Percentiles rank a stretch among this genome's conserved stretches.
phyloP scores from a whole-genome alignment of 257 asterid genomes.

The Solanum pennellii region DNA sequence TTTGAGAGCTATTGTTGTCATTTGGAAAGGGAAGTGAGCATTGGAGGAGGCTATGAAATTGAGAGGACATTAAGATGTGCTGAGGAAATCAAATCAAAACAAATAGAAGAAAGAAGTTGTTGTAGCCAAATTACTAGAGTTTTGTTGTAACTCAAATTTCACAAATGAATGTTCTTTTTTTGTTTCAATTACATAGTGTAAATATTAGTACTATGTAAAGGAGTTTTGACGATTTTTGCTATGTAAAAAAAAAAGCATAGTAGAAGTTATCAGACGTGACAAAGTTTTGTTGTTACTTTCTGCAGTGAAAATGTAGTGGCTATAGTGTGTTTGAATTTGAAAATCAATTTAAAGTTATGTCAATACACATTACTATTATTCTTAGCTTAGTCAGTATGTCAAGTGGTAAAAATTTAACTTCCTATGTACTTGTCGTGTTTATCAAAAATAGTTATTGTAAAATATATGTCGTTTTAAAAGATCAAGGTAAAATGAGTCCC shows the following conservation, averaged over 20 bases:
- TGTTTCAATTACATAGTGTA: neutral
- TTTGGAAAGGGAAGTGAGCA: slow-evolving; percentile 89
- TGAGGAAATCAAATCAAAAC: slow-evolving; percentile 64
- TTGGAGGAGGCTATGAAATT: slow-evolving; percentile 89
- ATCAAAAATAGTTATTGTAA: neutral
- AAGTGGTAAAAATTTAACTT: neutral
- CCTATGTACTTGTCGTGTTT: neutral
- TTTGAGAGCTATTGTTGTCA: slow-evolving; percentile 86
- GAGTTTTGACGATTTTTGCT: neutral
- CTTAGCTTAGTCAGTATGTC: neutral
- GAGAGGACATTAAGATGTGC: slow-evolving; percentile 93
- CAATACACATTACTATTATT: neutral
- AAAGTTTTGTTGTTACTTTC: neutral
- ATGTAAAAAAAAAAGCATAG: neutral
- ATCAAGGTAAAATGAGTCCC: neutral
- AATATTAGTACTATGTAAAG: neutral
- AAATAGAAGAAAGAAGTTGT: slow-evolving; percentile 21
- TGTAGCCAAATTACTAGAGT: slow-evolving; percentile 22
- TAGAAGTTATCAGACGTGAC: neutral
- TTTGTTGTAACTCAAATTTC: slow-evolving; percentile 8
- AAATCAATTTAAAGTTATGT: neutral
- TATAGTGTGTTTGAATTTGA: neutral
- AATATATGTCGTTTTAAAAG: neutral
- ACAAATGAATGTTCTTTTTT: neutral
- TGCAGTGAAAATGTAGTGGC: neutral